Conservation (phyloP, 192 early-diverging fungal species). For the Coemansia sp. region DNA sequence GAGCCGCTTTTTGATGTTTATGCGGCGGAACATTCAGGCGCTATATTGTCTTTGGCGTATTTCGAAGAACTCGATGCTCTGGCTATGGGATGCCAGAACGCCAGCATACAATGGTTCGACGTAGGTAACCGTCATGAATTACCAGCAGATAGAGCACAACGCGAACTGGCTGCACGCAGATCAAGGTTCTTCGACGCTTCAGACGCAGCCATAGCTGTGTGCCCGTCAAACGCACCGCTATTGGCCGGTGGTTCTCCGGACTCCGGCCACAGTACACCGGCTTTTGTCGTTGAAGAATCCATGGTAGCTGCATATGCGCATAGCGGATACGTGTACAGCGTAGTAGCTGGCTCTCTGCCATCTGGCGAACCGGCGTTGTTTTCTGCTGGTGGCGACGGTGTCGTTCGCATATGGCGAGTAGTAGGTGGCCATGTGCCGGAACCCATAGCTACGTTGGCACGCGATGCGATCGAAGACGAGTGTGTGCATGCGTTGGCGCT, state of each 20-base stretch:
- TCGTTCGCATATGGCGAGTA: conserved; percentile 57
- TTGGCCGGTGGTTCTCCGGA: conserved; percentile 13
- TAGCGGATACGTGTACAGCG: conserved; percentile 71
- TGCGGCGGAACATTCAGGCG: conserved; percentile 70
- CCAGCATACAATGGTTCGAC: conserved; percentile 65
- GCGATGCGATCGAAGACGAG: conserved; percentile 36
- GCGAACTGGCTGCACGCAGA: conserved; percentile 25
- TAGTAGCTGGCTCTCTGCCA: conserved; percentile 58
- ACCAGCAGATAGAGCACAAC: conserved; percentile 2
- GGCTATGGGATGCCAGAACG: conserved; percentile 77
- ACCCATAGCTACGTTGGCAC: conserved; percentile 22
- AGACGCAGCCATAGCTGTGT: conserved; percentile 13
- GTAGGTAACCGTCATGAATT: conserved; percentile 20
- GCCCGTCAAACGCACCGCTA: conserved; percentile 15
- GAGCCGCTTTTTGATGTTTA: conserved; percentile 63
- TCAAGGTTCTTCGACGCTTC: conserved; percentile 44
- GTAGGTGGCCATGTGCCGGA: conserved; percentile 11
- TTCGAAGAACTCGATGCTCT: conserved; percentile 56
- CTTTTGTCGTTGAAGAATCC: conserved; percentile 61
- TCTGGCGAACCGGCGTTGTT: conserved; percentile 25
- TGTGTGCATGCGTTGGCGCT: conserved; percentile 66
- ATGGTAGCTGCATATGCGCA: conserved; percentile 64
- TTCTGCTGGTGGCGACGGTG: conserved; percentile 70
- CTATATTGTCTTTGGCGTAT: conserved; percentile 67
- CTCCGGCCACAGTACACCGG: conserved; percentile 19